These are phyloP conservation scores for Suillus cothurnatus DNA, from an alignment of 768 basidiomycete genomes.

Conservation along the genomic window DNA sequence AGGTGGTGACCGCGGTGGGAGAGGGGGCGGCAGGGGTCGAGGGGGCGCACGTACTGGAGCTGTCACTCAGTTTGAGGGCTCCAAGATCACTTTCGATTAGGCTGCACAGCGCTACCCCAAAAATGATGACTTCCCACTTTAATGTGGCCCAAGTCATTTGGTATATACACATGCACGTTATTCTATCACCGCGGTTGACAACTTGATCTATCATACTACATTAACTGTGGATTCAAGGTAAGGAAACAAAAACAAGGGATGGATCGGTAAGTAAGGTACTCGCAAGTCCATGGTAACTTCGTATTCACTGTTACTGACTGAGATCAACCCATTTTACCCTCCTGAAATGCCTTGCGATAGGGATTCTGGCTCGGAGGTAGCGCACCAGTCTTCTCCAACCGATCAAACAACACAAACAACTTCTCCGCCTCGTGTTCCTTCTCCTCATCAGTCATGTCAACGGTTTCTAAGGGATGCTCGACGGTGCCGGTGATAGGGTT, in stretches of 20 bases:
- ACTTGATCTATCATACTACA: not conserved
- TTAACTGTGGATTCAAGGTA: conserved; percentile 3
- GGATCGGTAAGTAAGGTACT: not conserved
- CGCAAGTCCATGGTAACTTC: not conserved
- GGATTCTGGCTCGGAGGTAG: conserved; percentile 69
- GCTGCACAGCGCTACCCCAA: not conserved
- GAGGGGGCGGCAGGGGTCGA: conserved; percentile 38
- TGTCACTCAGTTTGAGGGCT: conserved; percentile 52
- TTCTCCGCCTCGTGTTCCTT: conserved; percentile 93
- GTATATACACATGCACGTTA: conserved; percentile 2
- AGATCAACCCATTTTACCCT: conserved; percentile 15
- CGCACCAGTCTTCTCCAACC: conserved; percentile 78
- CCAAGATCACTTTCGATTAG: conserved; percentile 49
- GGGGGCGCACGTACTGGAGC: conserved; percentile 56
- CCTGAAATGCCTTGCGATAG: conserved; percentile 66
- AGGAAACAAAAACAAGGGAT: not conserved
- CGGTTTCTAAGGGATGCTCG: conserved; percentile 39
- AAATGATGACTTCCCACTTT: not conserved
- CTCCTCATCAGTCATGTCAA: conserved; percentile 91
- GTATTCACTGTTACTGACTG: not conserved
- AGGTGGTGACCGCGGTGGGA: conserved; percentile 38
- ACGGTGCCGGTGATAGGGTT: conserved; percentile 89
- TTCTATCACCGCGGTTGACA: not conserved
- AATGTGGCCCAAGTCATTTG: not conserved
- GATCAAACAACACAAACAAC: conserved; percentile 88